Base-by-base conservation (phyloP, 2,329 filamentous ascomycete species). In the Endocalyx cinctus region DNA sequence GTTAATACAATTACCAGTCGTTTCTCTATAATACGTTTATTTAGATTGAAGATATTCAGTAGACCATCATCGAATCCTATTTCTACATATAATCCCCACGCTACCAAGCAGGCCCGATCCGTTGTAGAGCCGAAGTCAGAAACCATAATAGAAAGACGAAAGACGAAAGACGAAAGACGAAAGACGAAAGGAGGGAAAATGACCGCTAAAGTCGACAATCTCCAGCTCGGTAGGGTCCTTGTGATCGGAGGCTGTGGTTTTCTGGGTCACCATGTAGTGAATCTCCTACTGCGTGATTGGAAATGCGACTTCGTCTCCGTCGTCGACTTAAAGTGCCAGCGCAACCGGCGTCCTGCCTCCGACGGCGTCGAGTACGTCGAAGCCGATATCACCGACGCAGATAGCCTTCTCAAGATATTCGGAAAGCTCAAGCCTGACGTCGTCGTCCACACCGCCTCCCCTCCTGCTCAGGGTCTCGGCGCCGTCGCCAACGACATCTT, bases 371-470 rank as follows among this genome's bases (percentile, higher is more conserved):
- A 69, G 33, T 92, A 92, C 66, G 73, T 77, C 58, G 79, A 87
- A 48, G 84, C 79, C 56, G 84, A 90, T 61, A 87, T 92, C 57
- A 88, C 84, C 34, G 78, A 84, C 42, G 54, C 65, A 13, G 67
- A 69, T 34, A 70, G 70, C 41, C 70, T 92, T 43, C 58, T 74
- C 25, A 66, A 70, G 23, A 64, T 87, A 27, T 79, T 97, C 50
- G 60, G 70, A 19, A 67, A 77, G 43, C 70, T 80, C 34, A 75
- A 74, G 50, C 89, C 90, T 14, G 80, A 88, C 54, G 77, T 94
- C 11, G 87, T 98, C 32, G 82, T 97, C 52, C 90, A 98, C 63
- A 94, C 89, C 3, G 92, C 90, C 14, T 86, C 82, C 20, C 85
- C 86, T 25, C 61, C 70, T 16, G 70, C 67, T 38, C 72, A 75